Conservation (phyloP, 169 alveolate genomes). For the Plasmodium malariae region DNA sequence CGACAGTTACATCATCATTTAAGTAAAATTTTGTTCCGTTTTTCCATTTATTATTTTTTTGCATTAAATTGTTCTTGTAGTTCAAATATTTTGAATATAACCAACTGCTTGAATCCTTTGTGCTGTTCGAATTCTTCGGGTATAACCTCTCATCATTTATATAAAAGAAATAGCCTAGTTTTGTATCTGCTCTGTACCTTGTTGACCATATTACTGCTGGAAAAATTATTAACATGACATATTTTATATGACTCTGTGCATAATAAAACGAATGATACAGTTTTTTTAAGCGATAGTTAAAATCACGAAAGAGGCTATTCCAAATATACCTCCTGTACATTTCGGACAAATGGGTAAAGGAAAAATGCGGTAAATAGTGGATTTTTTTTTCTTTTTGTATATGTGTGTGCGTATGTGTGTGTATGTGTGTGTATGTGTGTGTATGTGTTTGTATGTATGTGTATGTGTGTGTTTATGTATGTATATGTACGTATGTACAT, state of each 20-base stretch:
- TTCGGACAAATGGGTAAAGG: not conserved
- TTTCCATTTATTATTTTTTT: slow-evolving; percentile 79
- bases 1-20: slow-evolving; percentile 85
- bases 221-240: slow-evolving; percentile 85
- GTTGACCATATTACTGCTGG: slow-evolving; percentile 88
- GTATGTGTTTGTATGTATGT: no score
- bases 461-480: no score
- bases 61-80: slow-evolving; percentile 57
- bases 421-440: no score
- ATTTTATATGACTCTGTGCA: slow-evolving; percentile 89
- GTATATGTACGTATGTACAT: no score
- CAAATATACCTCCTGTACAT: slow-evolving; percentile 70
- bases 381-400: not conserved
- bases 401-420: no score
- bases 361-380: not conserved
- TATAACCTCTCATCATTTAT: slow-evolving; percentile 74
- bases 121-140: not conserved
- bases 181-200: slow-evolving; percentile 89
- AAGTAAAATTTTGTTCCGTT: slow-evolving; percentile 87
- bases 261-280: slow-evolving; percentile 88
- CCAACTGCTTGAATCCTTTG: not conserved
- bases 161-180: slow-evolving; percentile 85
- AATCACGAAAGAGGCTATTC: slow-evolving; percentile 79
- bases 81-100: slow-evolving; percentile 1
- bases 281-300: slow-evolving; percentile 84